Base-by-base conservation (phyloP, 83 land plant genomes). In the Diphasiastrum complanatum region DNA sequence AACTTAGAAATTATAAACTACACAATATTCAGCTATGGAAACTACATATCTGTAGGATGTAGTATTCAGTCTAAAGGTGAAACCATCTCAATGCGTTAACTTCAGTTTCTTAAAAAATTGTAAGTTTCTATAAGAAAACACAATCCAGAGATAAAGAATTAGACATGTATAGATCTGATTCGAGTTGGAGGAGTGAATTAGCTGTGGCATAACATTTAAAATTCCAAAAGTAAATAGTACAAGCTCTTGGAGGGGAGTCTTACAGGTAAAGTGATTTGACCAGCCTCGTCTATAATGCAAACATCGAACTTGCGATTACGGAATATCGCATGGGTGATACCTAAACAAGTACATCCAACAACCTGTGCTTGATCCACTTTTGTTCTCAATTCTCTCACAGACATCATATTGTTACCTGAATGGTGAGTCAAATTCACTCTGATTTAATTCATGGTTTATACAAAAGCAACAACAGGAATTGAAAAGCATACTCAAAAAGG, bases 271-370 rank as follows among this genome's bases (percentile, higher is more conserved):
- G 91, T 89, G 19, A 75, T 89, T 71, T 89, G 96, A 27, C 96
- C 96, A 47, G 96, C 96, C 68, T 89, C 96, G 64, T 89, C 96
- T 78, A 85, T 76, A 35, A 89, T 89, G 67, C 96, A 89, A 47
- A 89, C 64, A 60, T 89, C 96, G 79, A 89, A 89, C 45, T 63
- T 83, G 60, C 79, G 82, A 24, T 79, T 76, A 33, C 67, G 46
- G 40, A 89, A 84, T 63, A 89, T 66, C 29, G 91, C 85, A 53
- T 75, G 85, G 18, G 77, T 72, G 33, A 85, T 77, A 3, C 96
- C 96, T 60, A 85, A 75, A 54, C 91, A 89, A 8, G 96, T 89
- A 24, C 74, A 84, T 40, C 81, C 96, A 51, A 89, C 83, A 45
- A 89, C 87, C 33, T 61, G 75, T 37, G 71, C 83, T 48, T 70